Percentiles rank a stretch among this genome's conserved stretches.
Evolutionary conservation across 257 asterid species (phyloP).

Genomic region (Nicotiana noctiflora): DNA sequence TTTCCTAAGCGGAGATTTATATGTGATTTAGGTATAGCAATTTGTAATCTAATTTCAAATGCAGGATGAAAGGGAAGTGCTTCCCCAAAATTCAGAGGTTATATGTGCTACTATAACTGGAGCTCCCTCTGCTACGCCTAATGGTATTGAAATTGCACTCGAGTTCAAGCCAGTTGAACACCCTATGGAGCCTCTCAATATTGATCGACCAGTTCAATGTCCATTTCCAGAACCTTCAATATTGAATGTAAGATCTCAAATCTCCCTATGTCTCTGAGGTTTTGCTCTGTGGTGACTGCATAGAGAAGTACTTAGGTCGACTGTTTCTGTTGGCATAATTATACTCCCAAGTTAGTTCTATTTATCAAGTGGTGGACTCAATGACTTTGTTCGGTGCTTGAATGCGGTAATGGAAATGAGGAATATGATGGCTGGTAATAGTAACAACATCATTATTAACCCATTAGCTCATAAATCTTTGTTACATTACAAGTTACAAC

Average conservation of each 20-base stretch:
- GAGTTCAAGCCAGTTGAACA: constrained; percentile 83
- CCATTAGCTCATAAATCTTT: not conserved
- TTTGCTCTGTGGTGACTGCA: not conserved
- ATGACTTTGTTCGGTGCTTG: too few relatives aligned
- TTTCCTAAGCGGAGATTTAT: not conserved
- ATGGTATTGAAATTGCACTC: constrained; percentile 56
- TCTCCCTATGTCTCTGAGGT: not conserved
- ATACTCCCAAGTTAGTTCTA: not conserved
- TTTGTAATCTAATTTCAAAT: constrained; percentile 7
- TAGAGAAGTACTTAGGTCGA: too few relatives aligned
- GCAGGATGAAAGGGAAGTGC: constrained; percentile 55
- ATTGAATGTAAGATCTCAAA: constrained; percentile 50
- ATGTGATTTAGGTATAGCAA: not conserved
- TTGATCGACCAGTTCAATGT: constrained; percentile 74
- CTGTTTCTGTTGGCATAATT: not conserved
- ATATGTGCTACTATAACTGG: constrained; percentile 21
- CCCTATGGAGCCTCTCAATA: constrained; percentile 70
- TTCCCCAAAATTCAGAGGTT: constrained; percentile 49
- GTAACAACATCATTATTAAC: not conserved
- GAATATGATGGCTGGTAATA: not conserved
- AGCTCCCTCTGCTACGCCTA: constrained; percentile 38
- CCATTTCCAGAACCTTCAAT: constrained; percentile 90
- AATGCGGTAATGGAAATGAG: not conserved
- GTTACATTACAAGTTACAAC: not conserved
- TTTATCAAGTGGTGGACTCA: not conserved